Percentiles rank a stretch among this genome's conserved stretches.
Evolutionary conservation across 371 early-diverging fungal species (phyloP).

Genomic region (Mucor racemosus): DNA sequence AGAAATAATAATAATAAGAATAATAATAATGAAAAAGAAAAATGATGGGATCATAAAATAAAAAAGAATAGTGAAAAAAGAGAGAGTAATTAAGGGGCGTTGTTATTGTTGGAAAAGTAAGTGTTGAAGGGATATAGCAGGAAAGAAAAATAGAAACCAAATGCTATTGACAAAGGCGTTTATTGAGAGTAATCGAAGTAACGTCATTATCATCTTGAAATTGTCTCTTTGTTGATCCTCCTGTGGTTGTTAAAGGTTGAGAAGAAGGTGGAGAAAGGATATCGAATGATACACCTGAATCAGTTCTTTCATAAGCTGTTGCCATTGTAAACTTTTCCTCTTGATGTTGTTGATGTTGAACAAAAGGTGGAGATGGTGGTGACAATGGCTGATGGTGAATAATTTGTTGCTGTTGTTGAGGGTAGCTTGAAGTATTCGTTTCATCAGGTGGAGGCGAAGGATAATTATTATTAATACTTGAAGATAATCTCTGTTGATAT

Average conservation of each 20-base stretch:
- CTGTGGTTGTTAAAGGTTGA: conserved; percentile 7
- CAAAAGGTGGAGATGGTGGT: not conserved
- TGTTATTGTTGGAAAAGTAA: not conserved
- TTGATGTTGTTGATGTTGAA: not conserved
- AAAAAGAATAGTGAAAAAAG: conserved; percentile 1
- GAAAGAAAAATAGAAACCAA: not conserved
- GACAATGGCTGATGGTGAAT: conserved; percentile 7
- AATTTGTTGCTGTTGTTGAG: not conserved
- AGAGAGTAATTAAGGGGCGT: conserved; percentile 1
- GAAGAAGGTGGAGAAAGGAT: conserved; percentile 20
- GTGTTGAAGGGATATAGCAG: conserved; percentile 6
- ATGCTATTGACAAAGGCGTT: conserved; percentile 16
- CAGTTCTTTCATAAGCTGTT: conserved; percentile 14
- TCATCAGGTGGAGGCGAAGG: conserved; percentile 28
- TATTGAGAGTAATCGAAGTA: not conserved
- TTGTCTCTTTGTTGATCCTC: conserved; percentile 7
- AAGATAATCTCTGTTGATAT: not conserved
- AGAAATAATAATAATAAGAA: not conserved
- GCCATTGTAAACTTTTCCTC: not conserved
- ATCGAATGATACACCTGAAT: conserved; percentile 27
- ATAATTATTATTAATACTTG: conserved; percentile 7
- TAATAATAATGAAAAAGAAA: not conserved
- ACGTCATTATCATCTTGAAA: not conserved
- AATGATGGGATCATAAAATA: not conserved
- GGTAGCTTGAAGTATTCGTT: not conserved